These are phyloP conservation scores for Ceratocystis eucalypticola DNA, from an alignment of 2,329 filamentous ascomycete genomes.

Conservation along the genomic window DNA sequence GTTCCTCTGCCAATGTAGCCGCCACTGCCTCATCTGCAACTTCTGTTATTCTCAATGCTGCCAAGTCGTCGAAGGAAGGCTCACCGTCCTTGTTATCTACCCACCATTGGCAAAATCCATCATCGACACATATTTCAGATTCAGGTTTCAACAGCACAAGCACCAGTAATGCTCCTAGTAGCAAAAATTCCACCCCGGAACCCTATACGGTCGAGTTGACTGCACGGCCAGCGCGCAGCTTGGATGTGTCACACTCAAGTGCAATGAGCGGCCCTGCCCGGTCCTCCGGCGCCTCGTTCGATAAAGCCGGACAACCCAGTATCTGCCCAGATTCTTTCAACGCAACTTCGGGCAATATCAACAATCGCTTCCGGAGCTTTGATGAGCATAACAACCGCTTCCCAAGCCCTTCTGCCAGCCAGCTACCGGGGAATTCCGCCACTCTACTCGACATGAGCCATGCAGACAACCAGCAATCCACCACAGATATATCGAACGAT, in stretches of 20 bases:
- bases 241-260: neutral
- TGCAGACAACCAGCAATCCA: neutral
- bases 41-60: neutral
- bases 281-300: neutral
- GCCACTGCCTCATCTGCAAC: neutral
- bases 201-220: neutral
- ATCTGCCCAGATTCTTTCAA: neutral
- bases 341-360: no score
- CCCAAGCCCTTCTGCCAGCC: neutral
- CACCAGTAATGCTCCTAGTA: neutral
- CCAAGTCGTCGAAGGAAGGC: neutral
- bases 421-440: neutral
- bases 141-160: neutral
- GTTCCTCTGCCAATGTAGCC: neutral
- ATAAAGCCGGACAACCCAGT: neutral
- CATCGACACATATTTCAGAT: slow-evolving; percentile 11
- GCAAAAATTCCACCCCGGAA: neutral
- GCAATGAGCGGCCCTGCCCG: neutral
- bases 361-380: neutral
- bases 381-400: neutral
- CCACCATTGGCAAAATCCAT: neutral
- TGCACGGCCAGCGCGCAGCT: neutral
- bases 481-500: neutral
- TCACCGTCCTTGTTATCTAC: neutral
- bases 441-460: neutral